Evolutionary conservation across 306 rosid genomes (phyloP), one percentile per base, ranked within the genome.

Genomic region (Cucumis melo): DNA sequence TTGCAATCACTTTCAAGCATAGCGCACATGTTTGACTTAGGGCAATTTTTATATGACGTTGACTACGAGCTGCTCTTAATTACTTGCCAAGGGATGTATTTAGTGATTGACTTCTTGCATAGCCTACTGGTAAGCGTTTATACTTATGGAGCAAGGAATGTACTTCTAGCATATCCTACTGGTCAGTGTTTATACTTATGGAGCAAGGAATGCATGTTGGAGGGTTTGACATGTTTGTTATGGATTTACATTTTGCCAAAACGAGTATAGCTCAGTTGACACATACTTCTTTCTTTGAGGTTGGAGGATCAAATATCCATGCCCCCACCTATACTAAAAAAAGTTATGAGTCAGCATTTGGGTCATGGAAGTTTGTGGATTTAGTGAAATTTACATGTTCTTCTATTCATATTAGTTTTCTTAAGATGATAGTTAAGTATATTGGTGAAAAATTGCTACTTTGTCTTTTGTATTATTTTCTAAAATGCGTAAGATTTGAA

Each of bases 401-500:
- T 56, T 74, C 36, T 36, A 29, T 20, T 74, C 36, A 1, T 73
- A 46, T 24, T 46, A 70, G 75, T 23, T 50, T 21, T 15, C 41
- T 5, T 14, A 7, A 23, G n/a, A 70, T 57, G 14, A 44, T 20
- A 70, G 58, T 14, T 46, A 4, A 23, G 7, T 68, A 15, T 70
- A 7, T 60, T 5, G 38, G 63, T 62, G 60, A 16, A 16, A 48
- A 72, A 24, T 16, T 46, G 20, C 15, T 48, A 14, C 56, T 23
- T 2, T 39, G 10, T 29, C 27, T 72, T 16, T 16, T 72, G 42
- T 24, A 23, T 50, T 8, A 50, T 7, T 27, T 48, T 51, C 75
- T 46, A 83, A 75, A 38, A 42, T 67, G 53, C 77, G 60, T 36
- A 24, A 63, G 14, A 39, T 62, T 73, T 77, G 81, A 67, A 39